Evolutionary conservation across 2,329 filamentous ascomycete genomes (phyloP).

Genomic region (Leptographium flavum): DNA sequence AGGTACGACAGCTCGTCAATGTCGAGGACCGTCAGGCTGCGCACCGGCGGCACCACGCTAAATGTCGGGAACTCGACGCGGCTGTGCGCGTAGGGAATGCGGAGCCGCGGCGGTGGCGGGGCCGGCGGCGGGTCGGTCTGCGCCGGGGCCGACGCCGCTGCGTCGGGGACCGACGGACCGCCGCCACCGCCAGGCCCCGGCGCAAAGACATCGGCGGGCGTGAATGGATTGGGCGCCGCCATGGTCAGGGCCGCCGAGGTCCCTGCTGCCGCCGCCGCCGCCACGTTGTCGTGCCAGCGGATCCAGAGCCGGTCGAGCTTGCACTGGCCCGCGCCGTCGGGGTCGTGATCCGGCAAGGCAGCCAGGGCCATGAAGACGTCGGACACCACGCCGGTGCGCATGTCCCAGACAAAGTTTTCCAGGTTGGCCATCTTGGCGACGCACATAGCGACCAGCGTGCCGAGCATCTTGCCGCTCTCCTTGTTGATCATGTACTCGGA

Average conservation of each 20-base stretch:
- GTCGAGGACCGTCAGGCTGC: conserved; percentile 62
- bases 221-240: no score
- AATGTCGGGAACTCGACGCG: conserved; percentile 68
- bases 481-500: conserved; percentile 71
- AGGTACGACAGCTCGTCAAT: conserved; percentile 73
- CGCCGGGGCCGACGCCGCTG: no score
- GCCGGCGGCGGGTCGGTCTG: conserved; percentile 17
- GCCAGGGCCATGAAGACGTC: conserved; percentile 71
- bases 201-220: no score
- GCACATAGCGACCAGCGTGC: conserved; percentile 64
- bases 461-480: conserved; percentile 79
- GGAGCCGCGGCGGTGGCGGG: conserved; percentile 19
- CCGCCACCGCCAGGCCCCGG: no score
- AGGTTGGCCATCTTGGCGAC: conserved; percentile 71
- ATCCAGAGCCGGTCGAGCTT: conserved; percentile 65
- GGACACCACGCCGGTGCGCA: conserved; percentile 70
- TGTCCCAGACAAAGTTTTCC: conserved; percentile 76
- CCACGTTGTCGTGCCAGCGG: conserved; percentile 66
- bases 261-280: conserved; percentile 18
- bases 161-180: no score
- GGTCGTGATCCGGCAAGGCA: conserved; percentile 48
- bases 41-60: conserved; percentile 60
- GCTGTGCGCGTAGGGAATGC: conserved; percentile 34
- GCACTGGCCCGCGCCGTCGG: conserved; percentile 43
- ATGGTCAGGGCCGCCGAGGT: background rate